These are phyloP conservation scores for Rhytidhysteron rufulum DNA, from an alignment of 2,329 filamentous ascomycete species.

Conservation along the genomic window DNA sequence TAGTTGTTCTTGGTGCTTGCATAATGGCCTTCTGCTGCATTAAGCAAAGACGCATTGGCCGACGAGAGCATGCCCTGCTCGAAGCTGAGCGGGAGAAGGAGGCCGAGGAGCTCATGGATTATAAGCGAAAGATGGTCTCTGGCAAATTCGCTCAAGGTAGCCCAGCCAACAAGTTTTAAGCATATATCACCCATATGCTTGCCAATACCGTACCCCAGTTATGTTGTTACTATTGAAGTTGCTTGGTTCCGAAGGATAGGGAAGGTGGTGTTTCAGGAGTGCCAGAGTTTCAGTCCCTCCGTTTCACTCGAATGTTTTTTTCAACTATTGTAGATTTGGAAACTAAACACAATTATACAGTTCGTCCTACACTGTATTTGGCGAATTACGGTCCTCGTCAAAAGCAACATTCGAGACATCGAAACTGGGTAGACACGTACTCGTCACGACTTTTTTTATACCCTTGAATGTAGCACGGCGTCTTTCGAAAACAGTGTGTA, in stretches of 20 bases:
- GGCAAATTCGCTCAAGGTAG: constrained; percentile 8
- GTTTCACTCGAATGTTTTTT: too few relatives aligned
- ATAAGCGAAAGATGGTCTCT: constrained; percentile 15
- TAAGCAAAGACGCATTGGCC: constrained; percentile 35
- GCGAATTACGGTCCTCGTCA: neutral
- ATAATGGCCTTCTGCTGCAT: constrained; percentile 35
- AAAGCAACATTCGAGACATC: neutral
- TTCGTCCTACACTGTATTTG: too few relatives aligned
- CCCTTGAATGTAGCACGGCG: constrained; percentile 2
- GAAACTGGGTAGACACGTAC: neutral
- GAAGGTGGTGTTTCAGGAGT: neutral
- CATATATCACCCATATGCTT: too few relatives aligned
- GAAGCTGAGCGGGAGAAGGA: constrained; percentile 34
- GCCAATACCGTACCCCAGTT: too few relatives aligned
- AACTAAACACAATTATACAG: too few relatives aligned
- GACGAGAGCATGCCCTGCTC: constrained; percentile 27
- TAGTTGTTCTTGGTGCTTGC: constrained; percentile 20
- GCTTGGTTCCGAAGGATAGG: too few relatives aligned
- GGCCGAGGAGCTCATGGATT: constrained; percentile 30
- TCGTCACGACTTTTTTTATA: constrained; percentile 4
- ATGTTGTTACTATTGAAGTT: too few relatives aligned
- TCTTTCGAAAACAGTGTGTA: neutral
- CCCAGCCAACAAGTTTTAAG: neutral
- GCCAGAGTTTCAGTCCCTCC: too few relatives aligned
- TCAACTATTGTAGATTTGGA: too few relatives aligned